Base-by-base conservation (phyloP, 1,284 basidiomycete species). In the Marasmius sp. region DNA sequence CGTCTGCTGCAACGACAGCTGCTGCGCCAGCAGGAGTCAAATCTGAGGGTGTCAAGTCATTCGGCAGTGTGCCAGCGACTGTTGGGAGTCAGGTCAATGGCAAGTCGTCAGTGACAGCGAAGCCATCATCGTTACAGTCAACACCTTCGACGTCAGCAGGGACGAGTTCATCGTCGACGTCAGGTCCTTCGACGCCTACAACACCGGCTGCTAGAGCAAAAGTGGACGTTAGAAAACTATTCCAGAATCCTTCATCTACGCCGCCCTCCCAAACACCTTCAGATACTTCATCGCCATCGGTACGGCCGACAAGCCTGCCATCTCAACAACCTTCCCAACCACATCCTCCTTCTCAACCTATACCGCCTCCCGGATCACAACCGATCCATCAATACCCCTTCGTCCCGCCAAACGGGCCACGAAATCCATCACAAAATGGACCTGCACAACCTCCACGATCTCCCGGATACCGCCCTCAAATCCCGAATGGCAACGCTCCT, bases 11-110 rank as follows among this genome's bases (percentile, higher is more conserved):
- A 34, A 43, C 59, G 61, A 18, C 45, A 16, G 20, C 16, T 18
- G 16, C 45, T 47, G 45, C 45, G 8, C n/a, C 45, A 8, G 20
- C 16, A 47, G 16, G n/a, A 47, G 45, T 47, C 9, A 47, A 47
- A 47, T 47, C 58, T 59, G 90, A 92, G 70, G 84, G 80, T 65
- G 88, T 93, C 69, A 92, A 88, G 74, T 85, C 89, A 45, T 94
- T 94, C 74, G 92, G 93, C 69, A 81, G 88, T 20, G 85, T 94
- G 51, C 85, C 83, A 56, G 86, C 85, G 57, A 75, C 79, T 6
- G 64, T 74, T 27, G 52, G 34, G 34, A 73, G 75, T 60, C 80
- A 82, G 72, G 75, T 82, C 59, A 88, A 88, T 74, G 86, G 86
- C 64, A 88, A 87, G 74, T 68, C 74, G 50, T 75, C 77, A 18